Evolutionary conservation across 257 asterid genomes (phyloP).

Genomic region (Plantago elongata): DNA sequence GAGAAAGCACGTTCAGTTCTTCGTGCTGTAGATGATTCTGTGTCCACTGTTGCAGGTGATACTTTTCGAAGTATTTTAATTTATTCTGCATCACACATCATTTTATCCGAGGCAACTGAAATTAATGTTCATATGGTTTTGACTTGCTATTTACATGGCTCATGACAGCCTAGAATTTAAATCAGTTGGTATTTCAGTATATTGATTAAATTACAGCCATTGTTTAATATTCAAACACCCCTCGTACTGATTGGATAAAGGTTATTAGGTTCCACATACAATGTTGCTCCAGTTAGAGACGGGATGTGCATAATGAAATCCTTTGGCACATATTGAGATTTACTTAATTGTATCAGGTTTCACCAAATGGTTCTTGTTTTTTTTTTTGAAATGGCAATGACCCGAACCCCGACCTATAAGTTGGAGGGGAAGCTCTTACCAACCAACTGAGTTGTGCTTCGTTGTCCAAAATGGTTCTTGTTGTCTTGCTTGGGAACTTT

Average conservation of each 20-base stretch:
- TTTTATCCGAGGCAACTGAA: too few species aligned
- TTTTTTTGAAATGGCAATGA: too few species aligned
- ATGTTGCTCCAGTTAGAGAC: neutral
- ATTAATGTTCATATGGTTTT: too few species aligned
- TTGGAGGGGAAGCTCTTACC: too few species aligned
- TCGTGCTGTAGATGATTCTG: constrained; percentile 31
- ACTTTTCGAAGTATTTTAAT: neutral
- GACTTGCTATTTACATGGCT: too few species aligned
- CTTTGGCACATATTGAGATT: neutral
- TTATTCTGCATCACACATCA: neutral
- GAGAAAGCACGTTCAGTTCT: constrained; percentile 67
- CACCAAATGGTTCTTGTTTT: neutral
- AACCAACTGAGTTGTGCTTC: too few species aligned
- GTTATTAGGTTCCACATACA: neutral
- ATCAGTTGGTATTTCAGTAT: too few species aligned
- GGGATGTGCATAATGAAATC: neutral
- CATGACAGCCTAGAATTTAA: too few species aligned
- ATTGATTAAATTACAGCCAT: too few species aligned
- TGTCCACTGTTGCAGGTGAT: constrained; percentile 24
- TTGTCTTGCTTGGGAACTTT: neutral
- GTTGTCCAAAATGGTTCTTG: too few species aligned
- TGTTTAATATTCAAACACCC: too few species aligned
- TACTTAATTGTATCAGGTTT: neutral
- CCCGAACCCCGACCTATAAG: too few species aligned
- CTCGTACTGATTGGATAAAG: neutral